Base-by-base conservation (phyloP, 805 yeast species). In the Teunomyces cretensis region DNA sequence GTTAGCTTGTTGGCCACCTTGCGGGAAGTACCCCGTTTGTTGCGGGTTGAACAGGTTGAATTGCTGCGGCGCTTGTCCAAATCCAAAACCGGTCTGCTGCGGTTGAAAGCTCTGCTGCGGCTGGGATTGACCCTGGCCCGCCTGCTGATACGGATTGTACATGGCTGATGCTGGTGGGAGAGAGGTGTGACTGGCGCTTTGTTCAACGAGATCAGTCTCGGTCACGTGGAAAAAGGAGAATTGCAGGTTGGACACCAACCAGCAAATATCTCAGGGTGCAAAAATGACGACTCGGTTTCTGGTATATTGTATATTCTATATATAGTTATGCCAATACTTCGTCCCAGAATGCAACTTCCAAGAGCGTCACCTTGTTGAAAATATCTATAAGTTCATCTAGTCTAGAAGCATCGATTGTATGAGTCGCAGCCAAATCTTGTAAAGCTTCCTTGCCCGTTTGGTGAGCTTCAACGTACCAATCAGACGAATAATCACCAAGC, bases 331-430 rank as follows among this genome's bases (percentile, higher is more conserved):
- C 37, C 15, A 32, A 28, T 9, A 66, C 68, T 51, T 70, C 85
- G 55, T 77, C 75, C 96, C 96, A 87, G 58, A 87, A 87, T 16
- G 68, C 73, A 17, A 79, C 71, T 61, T 87, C 96, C 42, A 86
- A 67, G 38, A 63, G 61, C 11, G 83, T 74, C 8, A 83, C 89
- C 24, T 76, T 70, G 13, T 75, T 76, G 58, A 81, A 87, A 17
- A 86, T 80, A 39, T 75, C 75, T 1, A 79, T 74, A 41, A 86
- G 63, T 47, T 72, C 75, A 9, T 76, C 74, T 7, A 81, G 49
- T 39, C 83, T 68, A n/a, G 68, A 67, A 2, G 64, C 60, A 11
- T 76, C 63, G 14, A 78, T 67, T 0, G 67, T 64, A 3, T 38
- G 16, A 7, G 39, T 33, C 1, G 55, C 60, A 7, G 77, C 63